These are phyloP conservation scores for Rhodotorula sp. DNA, from an alignment of 1,284 basidiomycete species.

Conservation along the genomic window DNA sequence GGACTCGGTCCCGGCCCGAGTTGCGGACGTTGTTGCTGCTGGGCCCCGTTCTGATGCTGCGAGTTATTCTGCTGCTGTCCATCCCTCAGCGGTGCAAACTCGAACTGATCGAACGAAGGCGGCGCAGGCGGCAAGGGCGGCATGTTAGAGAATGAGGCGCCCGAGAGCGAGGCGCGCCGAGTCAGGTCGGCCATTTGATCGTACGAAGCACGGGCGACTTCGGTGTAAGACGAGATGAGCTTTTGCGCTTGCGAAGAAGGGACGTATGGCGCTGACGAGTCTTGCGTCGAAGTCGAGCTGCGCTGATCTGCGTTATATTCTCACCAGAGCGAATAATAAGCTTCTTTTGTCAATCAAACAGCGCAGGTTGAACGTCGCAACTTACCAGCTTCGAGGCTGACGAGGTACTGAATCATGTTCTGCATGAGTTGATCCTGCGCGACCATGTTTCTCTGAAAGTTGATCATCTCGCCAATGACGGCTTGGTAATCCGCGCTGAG, in stretches of 20 bases:
- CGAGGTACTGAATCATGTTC: conserved; percentile 73
- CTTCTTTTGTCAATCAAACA: too few species aligned
- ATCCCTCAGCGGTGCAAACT: conserved; percentile 13
- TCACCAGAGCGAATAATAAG: too few species aligned
- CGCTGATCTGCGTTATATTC: conserved; percentile 24
- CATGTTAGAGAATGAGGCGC: conserved; percentile 23
- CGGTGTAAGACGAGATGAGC: conserved; percentile 59
- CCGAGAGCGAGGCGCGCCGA: conserved; percentile 53
- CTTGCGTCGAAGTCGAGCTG: conserved; percentile 20
- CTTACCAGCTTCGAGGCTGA: conserved; percentile 66
- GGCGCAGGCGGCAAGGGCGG: conserved; percentile 31
- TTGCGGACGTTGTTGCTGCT: conserved; percentile 1
- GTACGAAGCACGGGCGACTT: conserved; percentile 62
- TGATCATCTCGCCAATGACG: conserved; percentile 75
- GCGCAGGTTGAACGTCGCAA: conserved; percentile 25
- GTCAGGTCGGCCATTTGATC: conserved; percentile 73
- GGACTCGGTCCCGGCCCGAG: background rate
- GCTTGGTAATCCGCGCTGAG: conserved; percentile 73
- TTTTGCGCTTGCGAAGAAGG: conserved; percentile 61
- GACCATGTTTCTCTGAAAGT: conserved; percentile 77
- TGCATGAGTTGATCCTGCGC: conserved; percentile 83
- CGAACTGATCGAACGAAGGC: conserved; percentile 34
- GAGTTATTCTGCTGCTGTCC: background rate
- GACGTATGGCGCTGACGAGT: conserved; percentile 55
- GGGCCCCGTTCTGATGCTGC: background rate